These are phyloP conservation scores for Diaporthe sp. DNA, from an alignment of 2,329 filamentous ascomycete genomes.

Conservation along the genomic window DNA sequence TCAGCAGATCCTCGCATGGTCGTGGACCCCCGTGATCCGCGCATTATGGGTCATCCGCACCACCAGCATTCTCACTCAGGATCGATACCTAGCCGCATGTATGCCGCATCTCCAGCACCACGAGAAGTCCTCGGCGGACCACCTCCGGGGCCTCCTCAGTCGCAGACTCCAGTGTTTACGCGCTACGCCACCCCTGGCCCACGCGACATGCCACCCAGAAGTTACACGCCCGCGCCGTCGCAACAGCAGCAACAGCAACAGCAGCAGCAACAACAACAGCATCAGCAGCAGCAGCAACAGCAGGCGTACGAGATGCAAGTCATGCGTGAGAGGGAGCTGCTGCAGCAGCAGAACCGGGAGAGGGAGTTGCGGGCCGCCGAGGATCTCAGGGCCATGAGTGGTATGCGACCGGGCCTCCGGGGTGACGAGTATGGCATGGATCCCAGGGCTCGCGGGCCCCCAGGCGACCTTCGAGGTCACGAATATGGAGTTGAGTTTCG, in stretches of 20 bases:
- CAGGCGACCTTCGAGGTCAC: conserved; percentile 8
- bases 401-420: conserved; percentile 33
- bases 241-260: conserved; percentile 28
- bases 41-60: conserved; percentile 36
- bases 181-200: conserved; percentile 37
- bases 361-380: conserved; percentile 30
- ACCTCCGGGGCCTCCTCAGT: conserved; percentile 32
- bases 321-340: conserved; percentile 32
- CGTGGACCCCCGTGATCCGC: conserved; percentile 36
- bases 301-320: conserved; percentile 33
- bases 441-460: conserved; percentile 28
- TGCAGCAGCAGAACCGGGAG: conserved; percentile 29
- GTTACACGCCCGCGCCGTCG: conserved; percentile 35
- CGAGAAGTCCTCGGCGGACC: conserved; percentile 35
- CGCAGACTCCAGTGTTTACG: conserved; percentile 30
- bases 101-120: conserved; percentile 32
- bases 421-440: conserved; percentile 30
- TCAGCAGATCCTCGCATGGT: conserved; percentile 36
- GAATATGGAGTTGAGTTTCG: conserved; percentile 34
- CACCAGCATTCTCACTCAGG: conserved; percentile 39
- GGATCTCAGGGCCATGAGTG: conserved; percentile 35
- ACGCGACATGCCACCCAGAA: conserved; percentile 35
- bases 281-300: conserved; percentile 19
- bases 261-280: conserved; percentile 1
- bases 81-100: conserved; percentile 33